Evolutionary conservation across 2,329 filamentous ascomycete species (phyloP).

Genomic region (Aspergillus pseudotamarii): DNA sequence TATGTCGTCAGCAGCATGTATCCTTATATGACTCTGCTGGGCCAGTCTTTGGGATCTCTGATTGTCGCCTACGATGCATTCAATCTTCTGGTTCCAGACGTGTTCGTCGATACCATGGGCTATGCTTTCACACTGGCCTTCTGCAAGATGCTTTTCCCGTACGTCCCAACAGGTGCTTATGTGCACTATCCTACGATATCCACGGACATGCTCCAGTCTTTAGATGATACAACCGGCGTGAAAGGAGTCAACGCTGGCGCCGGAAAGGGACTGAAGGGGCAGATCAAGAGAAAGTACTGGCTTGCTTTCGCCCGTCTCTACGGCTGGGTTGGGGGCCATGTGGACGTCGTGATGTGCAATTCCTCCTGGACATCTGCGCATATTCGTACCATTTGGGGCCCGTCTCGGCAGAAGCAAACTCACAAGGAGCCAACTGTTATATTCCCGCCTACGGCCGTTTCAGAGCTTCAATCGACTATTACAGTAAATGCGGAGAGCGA

Average conservation of each 20-base stretch:
- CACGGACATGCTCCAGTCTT: conserved; percentile 90
- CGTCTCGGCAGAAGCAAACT: conserved; percentile 45
- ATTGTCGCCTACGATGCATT: conserved; percentile 91
- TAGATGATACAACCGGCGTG: conserved; percentile 66
- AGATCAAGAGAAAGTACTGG: conserved; percentile 82
- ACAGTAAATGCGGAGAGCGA: conserved; percentile 72
- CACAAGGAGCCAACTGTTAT: conserved; percentile 63
- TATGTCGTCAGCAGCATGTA: conserved; percentile 86
- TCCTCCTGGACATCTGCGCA: conserved; percentile 91
- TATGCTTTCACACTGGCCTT: conserved; percentile 89
- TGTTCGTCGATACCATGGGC: conserved; percentile 98
- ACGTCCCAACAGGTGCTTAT: conserved; percentile 84
- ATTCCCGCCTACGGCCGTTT: conserved; percentile 89
- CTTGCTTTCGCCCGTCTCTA: conserved; percentile 80
- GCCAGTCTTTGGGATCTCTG: conserved; percentile 89
- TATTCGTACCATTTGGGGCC: conserved; percentile 78
- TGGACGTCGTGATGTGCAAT: conserved; percentile 97
- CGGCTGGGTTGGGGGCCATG: conserved; percentile 75
- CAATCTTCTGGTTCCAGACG: conserved; percentile 84
- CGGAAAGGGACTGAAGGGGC: conserved; percentile 71
- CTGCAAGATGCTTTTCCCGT: conserved; percentile 77
- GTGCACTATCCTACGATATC: conserved; percentile 98
- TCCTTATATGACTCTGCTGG: conserved; percentile 88
- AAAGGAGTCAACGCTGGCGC: conserved; percentile 83
- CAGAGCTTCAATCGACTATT: conserved; percentile 76